A percentile compares a stretch with the other conserved stretches of the same genome.
These are phyloP conservation scores for Neurospora terricola DNA, from an alignment of 495 filamentous ascomycete genomes.

Conservation along the genomic window DNA sequence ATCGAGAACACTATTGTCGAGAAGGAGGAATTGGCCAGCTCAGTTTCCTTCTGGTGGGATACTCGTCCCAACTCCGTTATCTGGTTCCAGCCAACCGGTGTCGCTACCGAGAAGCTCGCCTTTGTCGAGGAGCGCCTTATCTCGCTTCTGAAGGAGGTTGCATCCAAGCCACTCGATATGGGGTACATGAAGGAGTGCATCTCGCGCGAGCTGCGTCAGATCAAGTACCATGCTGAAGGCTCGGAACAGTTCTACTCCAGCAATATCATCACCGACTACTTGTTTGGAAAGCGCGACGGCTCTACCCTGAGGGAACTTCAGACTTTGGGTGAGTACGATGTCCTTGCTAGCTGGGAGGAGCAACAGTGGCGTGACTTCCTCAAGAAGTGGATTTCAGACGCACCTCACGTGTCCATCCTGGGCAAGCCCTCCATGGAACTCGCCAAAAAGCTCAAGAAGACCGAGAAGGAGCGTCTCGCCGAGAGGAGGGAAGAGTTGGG, in stretches of 20 bases:
- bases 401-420: conserved; percentile 75
- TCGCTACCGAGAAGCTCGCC: conserved; percentile 74
- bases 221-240: conserved; percentile 70
- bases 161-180: conserved; percentile 75
- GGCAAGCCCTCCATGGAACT: conserved; percentile 69
- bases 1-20: conserved; percentile 90
- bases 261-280: conserved; percentile 78
- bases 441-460: conserved; percentile 60
- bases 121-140: conserved; percentile 81
- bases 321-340: conserved; percentile 62
- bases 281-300: conserved; percentile 81
- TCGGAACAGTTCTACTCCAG: conserved; percentile 65
- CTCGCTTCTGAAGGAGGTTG: conserved; percentile 69
- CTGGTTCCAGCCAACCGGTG: conserved; percentile 71
- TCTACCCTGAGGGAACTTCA: conserved; percentile 63
- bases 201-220: conserved; percentile 61
- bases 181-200: conserved; percentile 80
- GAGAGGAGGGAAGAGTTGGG: conserved; percentile 42
- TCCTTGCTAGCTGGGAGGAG: conserved; percentile 70
- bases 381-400: conserved; percentile 75
- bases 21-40: conserved; percentile 82
- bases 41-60: conserved; percentile 65
- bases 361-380: conserved; percentile 74
- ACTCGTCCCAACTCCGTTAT: conserved; percentile 71
- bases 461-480: conserved; percentile 53